Evolutionary conservation across 331 rosid genomes (phyloP), one percentile per base, ranked within the genome.

Genomic region (Malus hybrid): DNA sequence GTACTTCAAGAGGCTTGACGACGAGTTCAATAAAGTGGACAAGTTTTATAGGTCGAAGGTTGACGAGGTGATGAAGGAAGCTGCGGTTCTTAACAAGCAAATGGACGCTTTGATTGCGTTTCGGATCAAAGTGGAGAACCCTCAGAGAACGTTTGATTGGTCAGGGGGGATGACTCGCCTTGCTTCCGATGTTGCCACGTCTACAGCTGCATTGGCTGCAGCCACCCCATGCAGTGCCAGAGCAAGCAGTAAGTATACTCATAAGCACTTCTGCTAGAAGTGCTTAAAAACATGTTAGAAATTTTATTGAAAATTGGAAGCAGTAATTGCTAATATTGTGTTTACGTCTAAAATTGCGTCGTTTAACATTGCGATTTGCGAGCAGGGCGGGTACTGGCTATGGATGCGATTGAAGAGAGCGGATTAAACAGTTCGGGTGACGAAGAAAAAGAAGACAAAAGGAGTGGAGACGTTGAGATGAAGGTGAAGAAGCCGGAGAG

Each of bases 51-150:
- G 39, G 82, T 10, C 75, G 0, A 88, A 89, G 55, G 89, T 85
- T 3, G 93, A 89, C 13, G 93, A 88, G 42, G 91, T 88, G 16
- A 73, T 83, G 80, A 81, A 85, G 50, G 96, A 91, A 78, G 97
- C 97, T 0, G 75, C 29, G n/a, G 74, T 68, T 72, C 60, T 91
- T 20, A 84, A 85, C 57, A 85, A 82, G 75, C 93, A 91, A 70
- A 91, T 91, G 96, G 91, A 91, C 22, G 93, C 97, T 65, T 71
- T 91, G 16, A 88, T 91, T 28, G 96, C 91, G 57, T 89, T 91
- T 34, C 65, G 93, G 30, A 75, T 88, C 4, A 89, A 86, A 78
- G 97, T 91, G n/a, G 93, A 88, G 86, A 83, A 88, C 24, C 91
- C 91, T 3, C 62, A 73, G 36, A 76, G 70, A 24, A 42, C 32